A percentile compares a stretch with the other conserved stretches of the same genome.
Evolutionary conservation across 1,284 basidiomycete species (phyloP).

Genomic region (Moniliella sp.): DNA sequence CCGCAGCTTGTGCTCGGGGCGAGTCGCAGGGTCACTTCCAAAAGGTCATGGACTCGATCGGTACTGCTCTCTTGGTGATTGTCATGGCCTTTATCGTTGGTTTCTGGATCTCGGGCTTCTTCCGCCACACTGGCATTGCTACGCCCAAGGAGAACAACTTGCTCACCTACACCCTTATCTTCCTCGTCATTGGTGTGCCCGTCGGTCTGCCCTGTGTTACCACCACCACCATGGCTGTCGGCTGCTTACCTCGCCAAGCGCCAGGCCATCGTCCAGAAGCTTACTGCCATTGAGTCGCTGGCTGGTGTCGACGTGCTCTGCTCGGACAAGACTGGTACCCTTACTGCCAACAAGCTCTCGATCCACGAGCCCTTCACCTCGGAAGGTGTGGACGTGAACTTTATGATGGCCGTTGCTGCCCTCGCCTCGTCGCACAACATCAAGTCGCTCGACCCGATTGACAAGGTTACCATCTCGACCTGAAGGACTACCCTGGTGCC

Average conservation of each 20-base stretch:
- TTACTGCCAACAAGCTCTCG: conserved; percentile 44
- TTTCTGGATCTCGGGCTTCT: conserved; percentile 39
- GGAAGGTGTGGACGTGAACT: conserved; percentile 38
- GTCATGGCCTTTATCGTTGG: conserved; percentile 40
- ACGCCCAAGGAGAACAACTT: conserved; percentile 38
- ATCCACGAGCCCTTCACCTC: conserved; percentile 40
- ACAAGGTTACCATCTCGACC: conserved; percentile 42
- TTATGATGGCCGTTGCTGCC: conserved; percentile 40
- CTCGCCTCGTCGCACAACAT: conserved; percentile 43
- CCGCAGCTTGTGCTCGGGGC: conserved; percentile 37
- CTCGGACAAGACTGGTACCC: conserved; percentile 43
- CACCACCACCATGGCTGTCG: conserved; percentile 42
- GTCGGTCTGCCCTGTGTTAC: conserved; percentile 42
- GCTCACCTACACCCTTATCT: conserved; percentile 39
- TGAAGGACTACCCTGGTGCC: conserved; percentile 41
- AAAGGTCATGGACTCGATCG: conserved; percentile 40
- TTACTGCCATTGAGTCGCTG: conserved; percentile 43
- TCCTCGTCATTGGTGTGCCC: conserved; percentile 42
- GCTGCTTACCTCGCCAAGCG: conserved; percentile 42
- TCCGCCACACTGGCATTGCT: conserved; percentile 38
- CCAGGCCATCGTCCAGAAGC: conserved; percentile 44
- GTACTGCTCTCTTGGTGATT: conserved; percentile 39
- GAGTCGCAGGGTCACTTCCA: conserved; percentile 39
- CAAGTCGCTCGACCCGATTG: conserved; percentile 42
- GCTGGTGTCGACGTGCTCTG: conserved; percentile 44